Percentiles rank a stretch among this genome's conserved stretches.
Conservation (phyloP, 2,329 filamentous ascomycete genomes). For the Paecilomyces fulvus region DNA sequence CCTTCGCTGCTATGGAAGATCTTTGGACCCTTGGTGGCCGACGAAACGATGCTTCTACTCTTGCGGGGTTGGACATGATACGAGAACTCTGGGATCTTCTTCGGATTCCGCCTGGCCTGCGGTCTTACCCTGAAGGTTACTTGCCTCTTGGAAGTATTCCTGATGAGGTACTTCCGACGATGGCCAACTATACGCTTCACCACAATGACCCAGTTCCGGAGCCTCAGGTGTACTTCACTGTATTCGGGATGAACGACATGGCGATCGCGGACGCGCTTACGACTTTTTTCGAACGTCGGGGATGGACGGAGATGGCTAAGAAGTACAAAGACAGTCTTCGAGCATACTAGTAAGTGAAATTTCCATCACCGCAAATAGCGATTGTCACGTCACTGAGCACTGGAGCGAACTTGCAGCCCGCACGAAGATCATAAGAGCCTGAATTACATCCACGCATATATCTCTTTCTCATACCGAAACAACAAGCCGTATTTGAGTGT, state of each 20-base stretch:
- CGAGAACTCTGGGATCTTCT: slow-evolving; percentile 10
- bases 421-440: slow-evolving; percentile 1
- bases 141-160: slow-evolving; percentile 1
- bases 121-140: neutral
- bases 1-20: slow-evolving; percentile 2
- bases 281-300: slow-evolving; percentile 7
- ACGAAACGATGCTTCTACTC: neutral
- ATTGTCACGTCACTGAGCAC: too few species aligned
- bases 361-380: too few species aligned
- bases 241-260: slow-evolving; percentile 9
- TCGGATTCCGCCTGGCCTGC: slow-evolving; percentile 1
- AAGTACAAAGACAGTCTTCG: slow-evolving; percentile 6
- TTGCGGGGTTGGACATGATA: slow-evolving; percentile 6
- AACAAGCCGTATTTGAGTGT: slow-evolving; percentile 6
- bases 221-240: slow-evolving; percentile 11
- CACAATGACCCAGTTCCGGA: slow-evolving; percentile 6
- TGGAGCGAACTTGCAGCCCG: neutral
- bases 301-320: slow-evolving; percentile 6
- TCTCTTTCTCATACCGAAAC: slow-evolving; percentile 8
- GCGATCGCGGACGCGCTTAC: slow-evolving; percentile 5
- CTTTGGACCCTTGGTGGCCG: slow-evolving; percentile 10
- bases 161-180: slow-evolving; percentile 6
- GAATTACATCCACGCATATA: slow-evolving; percentile 5
- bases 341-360: slow-evolving; percentile 9
- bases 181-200: slow-evolving; percentile 10